phyloP scores from a whole-genome alignment of 1,139 yeast genomes.

The Geotrichum reessii region DNA sequence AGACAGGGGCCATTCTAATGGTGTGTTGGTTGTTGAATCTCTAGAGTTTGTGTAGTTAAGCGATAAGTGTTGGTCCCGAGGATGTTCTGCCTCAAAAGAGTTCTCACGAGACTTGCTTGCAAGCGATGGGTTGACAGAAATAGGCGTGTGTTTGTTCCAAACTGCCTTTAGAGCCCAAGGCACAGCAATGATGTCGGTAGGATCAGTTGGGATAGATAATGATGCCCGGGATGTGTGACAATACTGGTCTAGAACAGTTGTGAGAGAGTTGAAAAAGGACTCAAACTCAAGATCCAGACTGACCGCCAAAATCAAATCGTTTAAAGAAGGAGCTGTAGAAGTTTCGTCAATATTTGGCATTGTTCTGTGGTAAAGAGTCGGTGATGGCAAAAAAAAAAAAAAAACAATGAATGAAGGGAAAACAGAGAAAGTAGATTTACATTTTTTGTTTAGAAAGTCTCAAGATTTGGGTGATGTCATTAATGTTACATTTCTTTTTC shows the following conservation, averaged over 20 bases:
- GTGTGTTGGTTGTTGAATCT: neutral
- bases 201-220: slow-evolving; percentile 33
- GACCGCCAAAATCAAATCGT: slow-evolving; percentile 31
- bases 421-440: neutral
- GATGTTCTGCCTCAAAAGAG: slow-evolving; percentile 1
- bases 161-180: slow-evolving; percentile 38
- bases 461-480: neutral
- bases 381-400: neutral
- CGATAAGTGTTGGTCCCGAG: neutral
- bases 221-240: slow-evolving; percentile 33
- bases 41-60: neutral
- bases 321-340: slow-evolving; percentile 26
- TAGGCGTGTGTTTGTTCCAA: slow-evolving; percentile 25
- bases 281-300: slow-evolving; percentile 34
- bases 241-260: slow-evolving; percentile 26
- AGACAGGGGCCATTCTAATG: neutral
- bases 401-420: neutral
- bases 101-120: slow-evolving; percentile 1
- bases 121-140: neutral
- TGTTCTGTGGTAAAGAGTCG: neutral
- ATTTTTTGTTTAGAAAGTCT: neutral
- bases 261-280: slow-evolving; percentile 31
- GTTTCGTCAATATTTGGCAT: neutral
- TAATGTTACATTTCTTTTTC: neutral
- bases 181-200: slow-evolving; percentile 33